phyloP scores from a whole-genome alignment of 2,329 filamentous ascomycete genomes.

The Chaetomiaceae sp. region DNA sequence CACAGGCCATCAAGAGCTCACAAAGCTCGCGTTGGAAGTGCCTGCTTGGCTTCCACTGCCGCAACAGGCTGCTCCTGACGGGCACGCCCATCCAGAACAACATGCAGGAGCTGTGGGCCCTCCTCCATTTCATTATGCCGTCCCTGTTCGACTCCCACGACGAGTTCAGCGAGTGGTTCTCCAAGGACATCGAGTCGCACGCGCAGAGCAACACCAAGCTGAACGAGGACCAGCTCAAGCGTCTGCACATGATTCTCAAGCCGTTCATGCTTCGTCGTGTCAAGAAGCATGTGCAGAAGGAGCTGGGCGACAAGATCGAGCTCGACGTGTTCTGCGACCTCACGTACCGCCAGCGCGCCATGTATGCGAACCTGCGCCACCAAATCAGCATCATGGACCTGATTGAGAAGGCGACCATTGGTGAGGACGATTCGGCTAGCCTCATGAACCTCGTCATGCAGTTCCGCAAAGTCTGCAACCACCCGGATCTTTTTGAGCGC shows the following conservation, averaged over 20 bases:
- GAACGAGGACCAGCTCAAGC: constrained; percentile 94
- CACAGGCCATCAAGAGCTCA: constrained; percentile 97
- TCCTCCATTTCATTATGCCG: constrained; percentile 99
- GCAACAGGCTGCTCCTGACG: constrained; percentile 86
- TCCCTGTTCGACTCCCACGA: constrained; percentile 92
- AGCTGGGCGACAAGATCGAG: constrained; percentile 98
- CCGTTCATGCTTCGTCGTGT: constrained; percentile 99
- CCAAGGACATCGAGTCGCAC: constrained; percentile 94
- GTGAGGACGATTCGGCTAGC: constrained; percentile 92
- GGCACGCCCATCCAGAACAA: constrained; percentile 99
- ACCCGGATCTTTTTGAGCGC: constrained; percentile 93
- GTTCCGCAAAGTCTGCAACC: constrained; percentile 98
- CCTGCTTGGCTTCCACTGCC: constrained; percentile 85
- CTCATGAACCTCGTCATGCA: constrained; percentile 99
- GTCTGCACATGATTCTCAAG: constrained; percentile 97
- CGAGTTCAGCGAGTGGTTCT: constrained; percentile 91
- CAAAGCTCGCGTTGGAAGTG: constrained; percentile 96
- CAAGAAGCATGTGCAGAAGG: constrained; percentile 99
- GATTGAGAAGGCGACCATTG: constrained; percentile 91
- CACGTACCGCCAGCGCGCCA: constrained; percentile 89
- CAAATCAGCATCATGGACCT: constrained; percentile 99
- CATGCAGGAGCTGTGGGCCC: constrained; percentile 98
- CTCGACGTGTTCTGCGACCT: constrained; percentile 93
- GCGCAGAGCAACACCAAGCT: constrained; percentile 99
- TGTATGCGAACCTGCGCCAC: constrained; percentile 87